A percentile compares a stretch with the other conserved stretches of the same genome.
These are phyloP conservation scores for Microdochium bolleyi DNA, from an alignment of 2,329 filamentous ascomycete species.

Conservation along the genomic window DNA sequence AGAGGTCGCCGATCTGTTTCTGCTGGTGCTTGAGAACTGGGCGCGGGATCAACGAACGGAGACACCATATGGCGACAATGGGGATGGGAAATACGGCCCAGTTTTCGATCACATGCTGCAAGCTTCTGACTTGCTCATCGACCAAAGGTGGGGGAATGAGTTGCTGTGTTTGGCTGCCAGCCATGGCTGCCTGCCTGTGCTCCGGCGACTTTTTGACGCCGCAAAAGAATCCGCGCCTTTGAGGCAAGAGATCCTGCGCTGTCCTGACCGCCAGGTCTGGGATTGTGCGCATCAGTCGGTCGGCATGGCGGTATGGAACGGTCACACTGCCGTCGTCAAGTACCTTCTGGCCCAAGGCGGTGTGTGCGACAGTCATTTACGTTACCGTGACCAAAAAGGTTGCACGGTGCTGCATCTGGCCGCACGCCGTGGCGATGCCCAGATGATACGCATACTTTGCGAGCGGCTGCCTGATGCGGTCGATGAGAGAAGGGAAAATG, in stretches of 20 bases:
- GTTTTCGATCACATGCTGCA: background rate
- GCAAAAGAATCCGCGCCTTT: background rate
- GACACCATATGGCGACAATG: background rate
- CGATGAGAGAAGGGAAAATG: background rate
- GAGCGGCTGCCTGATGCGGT: background rate
- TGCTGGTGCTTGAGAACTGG: background rate
- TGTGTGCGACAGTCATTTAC: background rate
- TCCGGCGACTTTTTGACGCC: background rate
- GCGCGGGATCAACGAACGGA: background rate
- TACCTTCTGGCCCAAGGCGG: background rate
- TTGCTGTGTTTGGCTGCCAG: background rate
- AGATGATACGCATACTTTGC: background rate
- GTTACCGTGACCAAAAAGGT: background rate
- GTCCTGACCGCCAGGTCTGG: background rate
- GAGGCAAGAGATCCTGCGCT: background rate
- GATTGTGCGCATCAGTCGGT: background rate
- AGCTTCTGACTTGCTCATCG: background rate
- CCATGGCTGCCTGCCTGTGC: background rate
- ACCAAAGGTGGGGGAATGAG: background rate
- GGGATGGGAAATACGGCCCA: background rate
- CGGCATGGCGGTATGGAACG: background rate
- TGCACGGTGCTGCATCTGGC: background rate
- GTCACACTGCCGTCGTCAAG: background rate
- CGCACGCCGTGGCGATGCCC: background rate
- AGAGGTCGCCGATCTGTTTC: background rate